These are phyloP conservation scores for Phytophthora cactorum DNA, from an alignment of 352 stramenopile species.

Conservation along the genomic window DNA sequence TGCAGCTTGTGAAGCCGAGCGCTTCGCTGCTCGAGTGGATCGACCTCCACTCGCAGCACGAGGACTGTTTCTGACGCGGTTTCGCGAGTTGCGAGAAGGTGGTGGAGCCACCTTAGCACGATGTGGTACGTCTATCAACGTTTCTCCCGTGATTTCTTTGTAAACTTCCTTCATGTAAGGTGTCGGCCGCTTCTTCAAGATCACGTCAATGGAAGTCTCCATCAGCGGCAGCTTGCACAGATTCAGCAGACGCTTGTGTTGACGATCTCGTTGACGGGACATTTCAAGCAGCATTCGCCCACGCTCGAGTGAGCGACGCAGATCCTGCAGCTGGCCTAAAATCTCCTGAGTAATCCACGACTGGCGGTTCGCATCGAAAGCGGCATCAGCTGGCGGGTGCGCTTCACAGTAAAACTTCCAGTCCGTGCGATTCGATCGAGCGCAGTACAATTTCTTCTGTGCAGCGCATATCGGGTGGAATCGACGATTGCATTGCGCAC, in stretches of 20 bases:
- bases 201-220: conserved; percentile 70
- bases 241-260: conserved; percentile 81
- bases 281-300: conserved; percentile 88
- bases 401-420: conserved; percentile 83
- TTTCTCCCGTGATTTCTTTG: conserved; percentile 60
- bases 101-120: conserved; percentile 26
- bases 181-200: conserved; percentile 79
- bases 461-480: conserved; percentile 83
- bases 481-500: conserved; percentile 59
- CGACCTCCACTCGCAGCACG: conserved; percentile 17
- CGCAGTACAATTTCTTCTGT: conserved; percentile 68
- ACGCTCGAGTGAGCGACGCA: conserved; percentile 80
- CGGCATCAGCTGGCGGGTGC: conserved; percentile 68
- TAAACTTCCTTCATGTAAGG: conserved; percentile 78
- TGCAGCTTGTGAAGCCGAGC: conserved; percentile 13
- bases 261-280: conserved; percentile 83
- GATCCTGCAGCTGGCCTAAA: conserved; percentile 72
- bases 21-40: conserved; percentile 20
- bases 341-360: conserved; percentile 84
- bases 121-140: conserved; percentile 55
- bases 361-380: conserved; percentile 74
- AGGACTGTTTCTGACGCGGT: conserved; percentile 28
- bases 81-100: conserved; percentile 30
- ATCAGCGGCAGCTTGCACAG: conserved; percentile 65
- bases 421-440: conserved; percentile 61